Percentiles rank a stretch among this genome's conserved stretches.
Evolutionary conservation across 352 stramenopile species (phyloP).

Genomic region (Phytophthora melonis): DNA sequence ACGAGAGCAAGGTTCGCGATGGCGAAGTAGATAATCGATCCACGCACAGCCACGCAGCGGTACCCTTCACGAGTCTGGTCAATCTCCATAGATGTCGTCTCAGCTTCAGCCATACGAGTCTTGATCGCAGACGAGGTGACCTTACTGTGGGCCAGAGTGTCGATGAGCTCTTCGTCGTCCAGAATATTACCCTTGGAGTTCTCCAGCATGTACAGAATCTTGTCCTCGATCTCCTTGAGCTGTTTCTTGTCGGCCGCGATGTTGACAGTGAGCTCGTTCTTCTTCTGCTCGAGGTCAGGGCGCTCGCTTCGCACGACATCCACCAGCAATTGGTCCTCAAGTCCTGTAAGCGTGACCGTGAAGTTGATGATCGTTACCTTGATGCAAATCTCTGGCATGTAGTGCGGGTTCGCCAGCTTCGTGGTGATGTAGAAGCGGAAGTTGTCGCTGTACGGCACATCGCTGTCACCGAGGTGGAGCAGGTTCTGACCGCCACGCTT

Average conservation of each 20-base stretch:
- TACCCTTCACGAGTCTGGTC: conserved; percentile 93
- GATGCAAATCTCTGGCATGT: conserved; percentile 96
- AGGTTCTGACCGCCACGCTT: conserved; percentile 92
- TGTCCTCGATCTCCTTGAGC: conserved; percentile 95
- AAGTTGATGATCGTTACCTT: conserved; percentile 97
- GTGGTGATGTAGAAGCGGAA: conserved; percentile 96
- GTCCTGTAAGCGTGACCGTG: conserved; percentile 91
- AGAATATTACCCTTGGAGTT: conserved; percentile 95
- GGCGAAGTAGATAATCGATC: conserved; percentile 95
- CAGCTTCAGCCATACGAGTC: conserved; percentile 89
- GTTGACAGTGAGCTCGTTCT: conserved; percentile 93
- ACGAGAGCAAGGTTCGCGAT: conserved; percentile 93
- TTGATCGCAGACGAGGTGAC: conserved; percentile 92
- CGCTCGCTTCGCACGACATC: conserved; percentile 94
- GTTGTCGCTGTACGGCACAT: conserved; percentile 93
- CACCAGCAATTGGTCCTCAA: conserved; percentile 94
- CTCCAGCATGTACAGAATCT: conserved; percentile 94
- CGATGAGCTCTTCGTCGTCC: conserved; percentile 94
- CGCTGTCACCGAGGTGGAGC: conserved; percentile 91
- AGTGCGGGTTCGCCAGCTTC: conserved; percentile 95
- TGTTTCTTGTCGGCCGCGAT: conserved; percentile 94
- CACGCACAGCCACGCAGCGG: conserved; percentile 89
- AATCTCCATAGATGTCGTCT: conserved; percentile 92
- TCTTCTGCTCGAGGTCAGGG: conserved; percentile 93
- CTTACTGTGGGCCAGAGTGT: conserved; percentile 92